Conservation (phyloP, 768 basidiomycete species). For the Piloderma croceum region DNA sequence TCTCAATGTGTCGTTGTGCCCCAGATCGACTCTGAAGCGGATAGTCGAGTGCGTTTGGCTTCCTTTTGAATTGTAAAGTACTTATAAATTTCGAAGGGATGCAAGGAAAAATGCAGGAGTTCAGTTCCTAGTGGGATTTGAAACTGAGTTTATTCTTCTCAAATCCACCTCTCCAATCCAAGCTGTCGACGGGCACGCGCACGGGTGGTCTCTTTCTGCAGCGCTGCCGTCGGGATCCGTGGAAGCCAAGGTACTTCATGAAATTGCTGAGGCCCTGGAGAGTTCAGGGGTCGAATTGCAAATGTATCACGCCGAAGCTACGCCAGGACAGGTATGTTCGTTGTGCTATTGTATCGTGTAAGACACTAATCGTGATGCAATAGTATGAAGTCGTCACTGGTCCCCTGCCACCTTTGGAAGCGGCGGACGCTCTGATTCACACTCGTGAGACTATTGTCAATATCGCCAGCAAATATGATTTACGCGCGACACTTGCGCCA, state of each 20-base stretch:
- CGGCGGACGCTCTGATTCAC: conserved; percentile 61
- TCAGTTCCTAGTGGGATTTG: conserved; percentile 60
- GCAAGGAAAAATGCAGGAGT: conserved; percentile 33
- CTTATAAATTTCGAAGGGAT: conserved; percentile 7
- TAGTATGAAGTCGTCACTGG: conserved; percentile 68
- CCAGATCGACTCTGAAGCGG: conserved; percentile 48
- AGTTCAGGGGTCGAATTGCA: conserved; percentile 52
- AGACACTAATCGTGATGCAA: too few species aligned
- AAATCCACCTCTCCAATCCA: conserved; percentile 41
- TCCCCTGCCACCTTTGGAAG: conserved; percentile 57
- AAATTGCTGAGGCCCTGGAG: conserved; percentile 50
- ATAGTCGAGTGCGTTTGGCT: conserved; percentile 43
- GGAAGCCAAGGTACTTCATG: conserved; percentile 44
- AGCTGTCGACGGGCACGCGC: conserved; percentile 40
- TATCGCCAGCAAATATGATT: conserved; percentile 57
- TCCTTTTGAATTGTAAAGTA: background rate
- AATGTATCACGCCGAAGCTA: conserved; percentile 66
- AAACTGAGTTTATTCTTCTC: conserved; percentile 66
- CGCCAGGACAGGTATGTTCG: conserved; percentile 61
- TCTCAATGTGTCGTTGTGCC: conserved; percentile 49
- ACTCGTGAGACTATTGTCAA: conserved; percentile 66
- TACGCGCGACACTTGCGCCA: conserved; percentile 64
- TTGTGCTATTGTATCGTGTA: too few species aligned
- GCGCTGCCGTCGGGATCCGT: conserved; percentile 38
- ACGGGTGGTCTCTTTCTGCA: conserved; percentile 42